A percentile compares a stretch with the other conserved stretches of the same genome.
These are phyloP conservation scores for Pyrenophora teres DNA, from an alignment of 2,329 filamentous ascomycete species.

Conservation along the genomic window DNA sequence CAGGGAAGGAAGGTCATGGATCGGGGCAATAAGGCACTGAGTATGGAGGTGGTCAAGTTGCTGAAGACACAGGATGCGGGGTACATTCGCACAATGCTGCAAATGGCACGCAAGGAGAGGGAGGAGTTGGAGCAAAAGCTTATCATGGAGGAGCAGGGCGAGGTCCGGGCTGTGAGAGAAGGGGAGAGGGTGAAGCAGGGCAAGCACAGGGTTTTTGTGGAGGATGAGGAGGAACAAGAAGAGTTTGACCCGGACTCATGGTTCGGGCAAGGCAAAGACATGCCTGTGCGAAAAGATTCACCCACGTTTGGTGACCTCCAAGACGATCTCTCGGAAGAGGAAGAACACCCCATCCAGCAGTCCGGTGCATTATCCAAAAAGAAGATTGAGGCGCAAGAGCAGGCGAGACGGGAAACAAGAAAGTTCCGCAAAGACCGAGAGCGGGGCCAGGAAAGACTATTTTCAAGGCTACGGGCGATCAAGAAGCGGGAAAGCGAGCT, in stretches of 20 bases:
- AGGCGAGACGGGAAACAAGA: conserved; percentile 37
- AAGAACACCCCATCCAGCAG: conserved; percentile 25
- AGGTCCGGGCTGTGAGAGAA: conserved; percentile 48
- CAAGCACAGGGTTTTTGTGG: conserved; percentile 49
- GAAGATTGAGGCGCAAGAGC: conserved; percentile 36
- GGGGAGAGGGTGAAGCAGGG: conserved; percentile 30
- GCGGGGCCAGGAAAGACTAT: conserved; percentile 54
- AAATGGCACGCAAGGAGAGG: conserved; percentile 59
- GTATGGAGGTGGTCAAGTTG: conserved; percentile 63
- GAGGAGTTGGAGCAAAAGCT: conserved; percentile 53
- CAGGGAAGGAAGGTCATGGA: conserved; percentile 50
- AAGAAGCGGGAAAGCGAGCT: conserved; percentile 61
- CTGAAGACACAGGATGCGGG: conserved; percentile 69
- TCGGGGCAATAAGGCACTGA: conserved; percentile 54
- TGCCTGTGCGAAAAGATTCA: conserved; percentile 19
- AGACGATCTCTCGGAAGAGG: conserved; percentile 28
- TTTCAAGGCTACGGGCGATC: conserved; percentile 57
- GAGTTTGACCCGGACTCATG: conserved; percentile 49
- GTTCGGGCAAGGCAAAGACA: conserved; percentile 44
- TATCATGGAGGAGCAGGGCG: conserved; percentile 44
- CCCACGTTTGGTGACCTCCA: conserved; percentile 35
- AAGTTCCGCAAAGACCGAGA: conserved; percentile 52
- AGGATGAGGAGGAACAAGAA: conserved; percentile 48
- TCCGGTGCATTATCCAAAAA: conserved; percentile 39
- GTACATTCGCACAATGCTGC: conserved; percentile 63